Evolutionary conservation across 176 grass and related monocot genomes (phyloP).

Genomic region (Ensete glaucum): DNA sequence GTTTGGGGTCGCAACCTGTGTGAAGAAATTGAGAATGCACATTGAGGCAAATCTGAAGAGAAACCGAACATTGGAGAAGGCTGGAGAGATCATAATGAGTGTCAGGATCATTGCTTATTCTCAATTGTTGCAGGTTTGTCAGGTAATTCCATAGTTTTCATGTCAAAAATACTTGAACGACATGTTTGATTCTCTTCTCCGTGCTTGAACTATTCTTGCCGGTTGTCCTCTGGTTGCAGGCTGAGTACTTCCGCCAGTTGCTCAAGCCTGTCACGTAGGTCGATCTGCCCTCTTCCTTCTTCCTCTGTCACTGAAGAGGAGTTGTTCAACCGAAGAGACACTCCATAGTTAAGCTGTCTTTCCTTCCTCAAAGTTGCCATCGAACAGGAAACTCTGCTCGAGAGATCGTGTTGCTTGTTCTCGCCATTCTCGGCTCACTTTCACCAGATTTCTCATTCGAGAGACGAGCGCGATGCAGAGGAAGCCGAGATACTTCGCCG

Average conservation of each 20-base stretch:
- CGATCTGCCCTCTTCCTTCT: not conserved
- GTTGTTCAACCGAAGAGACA: not conserved
- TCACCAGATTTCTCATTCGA: not conserved
- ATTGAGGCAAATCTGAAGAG: constrained; percentile 29
- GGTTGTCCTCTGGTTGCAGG: constrained; percentile 23
- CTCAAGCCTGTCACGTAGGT: constrained; percentile 89
- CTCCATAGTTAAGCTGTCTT: not conserved
- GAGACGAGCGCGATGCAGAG: constrained; percentile 33
- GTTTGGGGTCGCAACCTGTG: not conserved
- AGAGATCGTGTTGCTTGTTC: no score
- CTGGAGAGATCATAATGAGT: constrained; percentile 34
- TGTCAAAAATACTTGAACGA: no score
- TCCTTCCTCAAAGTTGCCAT: no score
- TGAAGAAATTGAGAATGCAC: constrained; percentile 31
- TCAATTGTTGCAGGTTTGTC: constrained; percentile 50
- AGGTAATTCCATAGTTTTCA: constrained; percentile 20
- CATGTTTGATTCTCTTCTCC: not conserved
- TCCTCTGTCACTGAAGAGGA: not conserved
- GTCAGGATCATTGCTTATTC: constrained; percentile 31
- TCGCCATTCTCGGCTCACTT: not conserved
- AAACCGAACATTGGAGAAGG: constrained; percentile 11
- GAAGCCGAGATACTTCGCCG: constrained; percentile 46
- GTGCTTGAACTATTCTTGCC: not conserved
- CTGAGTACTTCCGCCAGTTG: constrained; percentile 82
- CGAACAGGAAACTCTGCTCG: no score